Evolutionary conservation across 2,329 filamentous ascomycete genomes (phyloP), one percentile per base, ranked within the genome.

Genomic region (Cercospora beticola): DNA sequence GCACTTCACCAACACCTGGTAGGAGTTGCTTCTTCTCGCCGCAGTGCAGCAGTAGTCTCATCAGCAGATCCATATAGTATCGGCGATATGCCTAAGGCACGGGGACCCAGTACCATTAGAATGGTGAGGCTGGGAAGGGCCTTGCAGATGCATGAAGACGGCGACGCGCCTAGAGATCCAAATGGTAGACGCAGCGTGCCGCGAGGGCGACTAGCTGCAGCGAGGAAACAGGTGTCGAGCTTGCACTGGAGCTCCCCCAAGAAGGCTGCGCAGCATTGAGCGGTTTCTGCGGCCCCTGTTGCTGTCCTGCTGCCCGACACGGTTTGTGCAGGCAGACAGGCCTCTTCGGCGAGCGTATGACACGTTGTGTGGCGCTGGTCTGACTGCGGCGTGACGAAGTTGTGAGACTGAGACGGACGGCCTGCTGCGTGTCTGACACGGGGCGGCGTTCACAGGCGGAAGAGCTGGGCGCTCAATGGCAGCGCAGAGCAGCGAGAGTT

Each of bases 161-260:
- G 23, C 54, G 46, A 28, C 5, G 54, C 28, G 54, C 54, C 54
- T 57, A n/a, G 54, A 14, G 23, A 57, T 62, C 59, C 59, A 26
- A 62, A 62, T 62, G 59, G 33, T 21, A 60, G 31, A 60, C 10
- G 57, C 28, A 14, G 28, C 18, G 26, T 31, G 57, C 57, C 26
- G 26, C 57, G 31, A 31, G 5, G 31, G 1, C 30, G n/a, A 8
- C 28, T 62, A 49, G 59, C 59, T 62, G 59, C 59, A 60, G 57
- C 33, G 33, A 31, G 26, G 54, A 31, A 31, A 62, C 59, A 62
- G 59, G 59, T 62, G 59, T 62, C 59, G 59, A n/a, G 18, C 33
- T 49, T 49, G 59, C 36, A 62, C 59, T 62, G 59, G 59, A n/a
- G 18, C 59, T 21, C 7, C 18, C n/a, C 18, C n/a, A 40, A 21